Evolutionary conservation across 139 green algal genomes (phyloP).

Genomic region (Tetraselmis chui): DNA sequence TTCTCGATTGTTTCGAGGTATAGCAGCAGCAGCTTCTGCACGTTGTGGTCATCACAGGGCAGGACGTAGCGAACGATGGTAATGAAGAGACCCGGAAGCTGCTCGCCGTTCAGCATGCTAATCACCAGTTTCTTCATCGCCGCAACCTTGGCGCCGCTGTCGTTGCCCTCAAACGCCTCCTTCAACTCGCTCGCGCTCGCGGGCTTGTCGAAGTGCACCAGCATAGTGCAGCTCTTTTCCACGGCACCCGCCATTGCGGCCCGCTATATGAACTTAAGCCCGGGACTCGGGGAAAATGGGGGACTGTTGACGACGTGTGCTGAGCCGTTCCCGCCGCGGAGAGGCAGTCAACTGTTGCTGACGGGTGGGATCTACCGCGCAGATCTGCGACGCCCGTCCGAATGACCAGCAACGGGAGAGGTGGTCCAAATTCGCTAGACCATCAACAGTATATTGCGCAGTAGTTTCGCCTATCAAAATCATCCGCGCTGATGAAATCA

Average conservation of each 20-base stretch:
- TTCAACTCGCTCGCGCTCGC: constrained; percentile 81
- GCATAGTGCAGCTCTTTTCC: constrained; percentile 85
- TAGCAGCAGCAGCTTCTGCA: constrained; percentile 97
- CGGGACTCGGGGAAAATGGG: too few species aligned
- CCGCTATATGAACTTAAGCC: too few species aligned
- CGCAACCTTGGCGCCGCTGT: constrained; percentile 69
- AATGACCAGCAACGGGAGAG: too few species aligned
- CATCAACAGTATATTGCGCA: too few species aligned
- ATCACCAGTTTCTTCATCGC: constrained; percentile 95
- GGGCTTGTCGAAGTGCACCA: constrained; percentile 84
- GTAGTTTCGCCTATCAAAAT: too few species aligned
- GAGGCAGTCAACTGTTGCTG: too few species aligned
- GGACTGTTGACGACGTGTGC: too few species aligned
- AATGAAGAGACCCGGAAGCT: constrained; percentile 95
- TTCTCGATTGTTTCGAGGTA: constrained; percentile 99
- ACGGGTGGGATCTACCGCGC: too few species aligned
- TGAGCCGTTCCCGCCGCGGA: too few species aligned
- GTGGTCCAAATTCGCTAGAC: too few species aligned
- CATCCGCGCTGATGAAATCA: too few species aligned
- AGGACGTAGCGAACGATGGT: constrained; percentile 98
- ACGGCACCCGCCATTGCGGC: constrained; percentile 49
- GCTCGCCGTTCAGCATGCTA: constrained; percentile 89
- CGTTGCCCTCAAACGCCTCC: constrained; percentile 82
- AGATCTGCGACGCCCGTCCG: too few species aligned
- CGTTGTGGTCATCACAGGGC: constrained; percentile 91